These are phyloP conservation scores for Pseudogymnoascus sp. DNA, from an alignment of 2,329 filamentous ascomycete genomes.

Conservation along the genomic window DNA sequence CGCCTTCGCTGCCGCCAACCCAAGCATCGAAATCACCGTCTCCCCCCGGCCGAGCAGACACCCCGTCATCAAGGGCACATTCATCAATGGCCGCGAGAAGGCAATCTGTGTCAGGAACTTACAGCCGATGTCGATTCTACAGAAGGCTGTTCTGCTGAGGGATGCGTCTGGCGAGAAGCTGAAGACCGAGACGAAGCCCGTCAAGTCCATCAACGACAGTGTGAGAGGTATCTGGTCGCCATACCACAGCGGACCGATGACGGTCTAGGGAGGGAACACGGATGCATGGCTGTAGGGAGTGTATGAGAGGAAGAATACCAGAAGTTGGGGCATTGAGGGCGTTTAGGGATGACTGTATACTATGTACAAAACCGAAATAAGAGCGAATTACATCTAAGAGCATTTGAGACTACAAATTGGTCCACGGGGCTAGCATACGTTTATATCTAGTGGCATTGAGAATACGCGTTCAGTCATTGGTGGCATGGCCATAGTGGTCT, in stretches of 20 bases:
- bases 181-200: constrained; percentile 53
- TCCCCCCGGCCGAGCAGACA: constrained; percentile 86
- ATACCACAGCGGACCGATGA: constrained; percentile 47
- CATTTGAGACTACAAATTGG: background rate
- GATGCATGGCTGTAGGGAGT: constrained; percentile 15
- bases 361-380: constrained; percentile 5
- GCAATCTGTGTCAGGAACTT: constrained; percentile 84
- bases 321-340: constrained; percentile 14
- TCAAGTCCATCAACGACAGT: constrained; percentile 54
- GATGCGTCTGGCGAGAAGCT: constrained; percentile 70
- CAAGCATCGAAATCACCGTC: constrained; percentile 83
- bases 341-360: constrained; percentile 17
- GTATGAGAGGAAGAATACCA: constrained; percentile 32
- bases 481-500: background rate
- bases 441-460: background rate
- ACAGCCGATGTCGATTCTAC: constrained; percentile 67
- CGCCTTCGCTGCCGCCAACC: constrained; percentile 71
- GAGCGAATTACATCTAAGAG: background rate
- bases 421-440: background rate
- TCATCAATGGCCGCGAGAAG: constrained; percentile 83
- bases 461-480: background rate
- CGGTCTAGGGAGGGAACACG: constrained; percentile 17
- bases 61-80: constrained; percentile 80
- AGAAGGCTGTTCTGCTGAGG: constrained; percentile 67
- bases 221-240: constrained; percentile 65